Conservation (phyloP, 1,284 basidiomycete species). For the Somion occarium region DNA sequence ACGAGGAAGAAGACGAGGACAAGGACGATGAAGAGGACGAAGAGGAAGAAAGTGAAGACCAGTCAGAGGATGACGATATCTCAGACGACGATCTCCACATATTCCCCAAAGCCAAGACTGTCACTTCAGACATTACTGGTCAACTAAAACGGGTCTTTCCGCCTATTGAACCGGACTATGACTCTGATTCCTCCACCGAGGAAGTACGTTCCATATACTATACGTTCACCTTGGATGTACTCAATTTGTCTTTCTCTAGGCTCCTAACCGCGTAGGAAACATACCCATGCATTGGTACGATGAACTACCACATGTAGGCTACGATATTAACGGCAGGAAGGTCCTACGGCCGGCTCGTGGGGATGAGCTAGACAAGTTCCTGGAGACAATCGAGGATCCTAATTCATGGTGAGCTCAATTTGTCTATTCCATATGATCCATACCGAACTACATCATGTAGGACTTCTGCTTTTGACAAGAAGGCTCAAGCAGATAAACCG, state of each 20-base stretch:
- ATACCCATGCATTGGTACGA: conserved; percentile 99
- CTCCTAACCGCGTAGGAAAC: conserved; percentile 91
- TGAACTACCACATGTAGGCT: conserved; percentile 98
- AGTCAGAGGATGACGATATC: conserved; percentile 27
- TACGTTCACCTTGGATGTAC: conserved; percentile 6
- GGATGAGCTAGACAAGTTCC: conserved; percentile 97
- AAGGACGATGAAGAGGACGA: conserved; percentile 29
- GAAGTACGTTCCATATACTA: conserved; percentile 57
- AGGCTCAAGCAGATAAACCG: conserved; percentile 81
- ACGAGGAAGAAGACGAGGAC: conserved; percentile 32
- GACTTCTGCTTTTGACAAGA: conserved; percentile 93
- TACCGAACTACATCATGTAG: conserved; percentile 32
- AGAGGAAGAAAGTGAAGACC: conserved; percentile 32
- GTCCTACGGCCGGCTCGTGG: conserved; percentile 92
- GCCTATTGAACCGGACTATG: conserved; percentile 94
- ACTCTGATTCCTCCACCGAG: conserved; percentile 96
- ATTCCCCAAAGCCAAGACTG: conserved; percentile 64
- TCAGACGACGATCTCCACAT: conserved; percentile 37
- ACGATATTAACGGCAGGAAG: conserved; percentile 93
- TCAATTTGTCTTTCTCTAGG: conserved; percentile 37
- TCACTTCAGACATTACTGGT: conserved; percentile 82
- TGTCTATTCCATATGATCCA: conserved; percentile 2
- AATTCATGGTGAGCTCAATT: conserved; percentile 64
- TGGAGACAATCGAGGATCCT: conserved; percentile 91
- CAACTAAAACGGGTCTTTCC: conserved; percentile 88